Evolutionary conservation across 2,329 filamentous ascomycete genomes (phyloP), one percentile per base, ranked within the genome.

Genomic region (Leptographium galeiforme): DNA sequence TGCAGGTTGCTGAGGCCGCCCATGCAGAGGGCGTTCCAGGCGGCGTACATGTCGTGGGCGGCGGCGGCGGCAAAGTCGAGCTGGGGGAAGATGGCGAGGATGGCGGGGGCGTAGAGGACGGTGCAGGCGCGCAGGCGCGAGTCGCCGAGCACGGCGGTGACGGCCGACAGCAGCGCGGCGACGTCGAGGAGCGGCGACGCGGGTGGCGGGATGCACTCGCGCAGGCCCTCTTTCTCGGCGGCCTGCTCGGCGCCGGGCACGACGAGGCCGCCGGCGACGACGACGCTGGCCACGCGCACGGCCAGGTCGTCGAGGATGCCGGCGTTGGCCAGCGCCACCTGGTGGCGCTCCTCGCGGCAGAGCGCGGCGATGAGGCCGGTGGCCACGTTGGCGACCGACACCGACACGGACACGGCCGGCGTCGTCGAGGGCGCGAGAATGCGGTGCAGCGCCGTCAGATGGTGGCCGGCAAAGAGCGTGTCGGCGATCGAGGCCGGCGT

Each of bases 291-390:
- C 55, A 97, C 69, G 59, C 83, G 83, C 6, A 81, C 76, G 32
- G 88, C 85, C 33, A 97, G 74, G 13, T 84, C 79, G 67, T 95
- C 88, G 38, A 97, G 72, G 32, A 95, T 75, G 7, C 87, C 87
- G 12, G 74, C 75, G 40, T 83, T 82, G 12, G 87, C 79, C 53
- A 97, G 70, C n/a, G 77, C 70, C 56, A 79, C 77, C 66, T 87
- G 87, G 57, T 93, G 82, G 12, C 70, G 70, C 55, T 89, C 82
- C 57, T 85, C 79, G 18, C 72, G 75, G 63, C 88, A 93, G n/a
- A 82, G 66, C 38, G 66, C 69, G 55, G 68, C 72, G 62, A 85
- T 74, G 48, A 84, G 66, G 57, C 64, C 72, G 40, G 82, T 75
- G 19, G 55, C 56, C 0, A 49, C 47, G 50, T 60, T 60, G 3